Evolutionary conservation across 495 filamentous ascomycete species (phyloP).

Genomic region (Podospora pseudoanserina): DNA sequence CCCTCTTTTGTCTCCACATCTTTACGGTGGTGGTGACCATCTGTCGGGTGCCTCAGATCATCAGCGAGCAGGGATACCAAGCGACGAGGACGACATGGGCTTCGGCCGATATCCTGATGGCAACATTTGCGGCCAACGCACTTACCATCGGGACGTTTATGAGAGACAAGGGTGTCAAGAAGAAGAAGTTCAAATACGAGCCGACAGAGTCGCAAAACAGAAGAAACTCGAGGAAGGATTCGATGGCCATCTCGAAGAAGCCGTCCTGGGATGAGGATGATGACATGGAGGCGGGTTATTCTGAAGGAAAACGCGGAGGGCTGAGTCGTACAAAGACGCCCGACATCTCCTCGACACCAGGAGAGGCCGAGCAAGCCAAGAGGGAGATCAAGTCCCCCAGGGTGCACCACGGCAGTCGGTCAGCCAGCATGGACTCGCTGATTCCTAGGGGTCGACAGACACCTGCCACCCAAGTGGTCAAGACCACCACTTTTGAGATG

Average conservation of each 20-base stretch:
- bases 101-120: conserved; percentile 69
- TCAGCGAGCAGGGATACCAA: conserved; percentile 59
- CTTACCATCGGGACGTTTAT: conserved; percentile 78
- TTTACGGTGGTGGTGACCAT: conserved; percentile 66
- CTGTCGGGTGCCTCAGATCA: conserved; percentile 70
- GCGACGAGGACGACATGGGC: conserved; percentile 72
- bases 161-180: conserved; percentile 72
- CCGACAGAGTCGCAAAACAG: conserved; percentile 19
- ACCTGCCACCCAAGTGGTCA: conserved; percentile 16
- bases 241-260: conserved; percentile 8
- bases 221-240: conserved; percentile 4
- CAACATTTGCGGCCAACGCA: conserved; percentile 70
- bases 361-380: background rate
- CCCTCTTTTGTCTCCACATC: conserved; percentile 74
- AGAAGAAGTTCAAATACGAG: conserved; percentile 60
- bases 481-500: conserved; percentile 32
- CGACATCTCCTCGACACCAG: background rate
- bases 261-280: conserved; percentile 14
- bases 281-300: background rate
- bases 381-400: background rate
- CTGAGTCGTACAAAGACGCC: background rate
- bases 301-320: background rate
- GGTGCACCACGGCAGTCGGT: background rate
- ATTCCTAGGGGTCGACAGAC: conserved; percentile 19
- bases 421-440: conserved; percentile 27